Base-by-base conservation (phyloP, 306 rosid species). In the Cucumis hystrix region DNA sequence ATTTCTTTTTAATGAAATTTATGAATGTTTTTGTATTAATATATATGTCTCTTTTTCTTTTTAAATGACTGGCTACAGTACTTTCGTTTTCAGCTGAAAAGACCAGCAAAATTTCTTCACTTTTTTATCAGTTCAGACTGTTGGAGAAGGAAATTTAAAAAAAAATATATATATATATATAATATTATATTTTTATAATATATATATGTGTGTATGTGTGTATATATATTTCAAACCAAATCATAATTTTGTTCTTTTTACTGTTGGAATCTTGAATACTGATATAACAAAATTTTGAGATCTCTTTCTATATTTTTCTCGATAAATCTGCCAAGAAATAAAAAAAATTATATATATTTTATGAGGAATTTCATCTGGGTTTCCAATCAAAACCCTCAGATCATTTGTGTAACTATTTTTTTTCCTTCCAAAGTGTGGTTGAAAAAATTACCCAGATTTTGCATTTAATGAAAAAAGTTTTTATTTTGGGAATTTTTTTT, bases 301-400 rank as follows among this genome's bases (percentile, higher is more conserved):
- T 71, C 41, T 71, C 41, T 77, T 62, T 40, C 57, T 49, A 73
- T 77, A 61, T 58, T 69, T 65, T 65, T 45, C 74, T 55, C 69
- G 41, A 49, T 78, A 67, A 77, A 81, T 77, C 78, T n/a, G 49
- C 51, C 16, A 17, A 74, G 54, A 41, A 74, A 47, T 3, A 12
- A 15, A 52, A 16, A 6, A 18, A 65, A 35, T 15, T 43, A 39
- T 51, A 76, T 80, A 87, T 81, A 88, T 87, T 91, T 87, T 80
- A 84, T 85, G 89, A 71, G 71, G 67, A 85, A 80, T 80, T 80
- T 57, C 25, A 68, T 49, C 82, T 81, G 87, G 88, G 83, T 83
- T 84, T 84, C 69, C 82, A 25, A 77, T 80, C 47, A 75, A 54
- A 54, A 52, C 74, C 74, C 74, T 67, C 74, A 67, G 74, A 67